These are phyloP conservation scores for Phytophthora foliorum DNA, from an alignment of 352 stramenopile species.

Conservation along the genomic window DNA sequence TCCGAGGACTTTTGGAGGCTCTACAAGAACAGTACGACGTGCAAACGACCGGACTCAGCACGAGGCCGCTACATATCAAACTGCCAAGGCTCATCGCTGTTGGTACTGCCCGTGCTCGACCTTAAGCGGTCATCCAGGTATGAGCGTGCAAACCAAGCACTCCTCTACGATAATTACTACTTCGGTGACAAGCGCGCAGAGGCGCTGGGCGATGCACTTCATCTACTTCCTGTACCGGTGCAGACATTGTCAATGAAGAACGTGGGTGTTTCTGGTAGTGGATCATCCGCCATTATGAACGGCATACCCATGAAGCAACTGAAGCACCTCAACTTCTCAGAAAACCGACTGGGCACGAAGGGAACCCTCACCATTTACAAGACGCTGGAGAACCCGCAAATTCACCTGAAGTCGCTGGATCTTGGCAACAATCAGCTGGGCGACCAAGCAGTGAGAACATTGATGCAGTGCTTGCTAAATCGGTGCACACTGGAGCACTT, in stretches of 20 bases:
- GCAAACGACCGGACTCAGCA: slow-evolving; percentile 56
- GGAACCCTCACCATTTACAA: slow-evolving; percentile 66
- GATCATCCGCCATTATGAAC: slow-evolving; percentile 67
- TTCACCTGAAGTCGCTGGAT: slow-evolving; percentile 71
- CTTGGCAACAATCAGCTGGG: slow-evolving; percentile 80
- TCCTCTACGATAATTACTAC: slow-evolving; percentile 82
- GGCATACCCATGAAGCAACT: slow-evolving; percentile 61
- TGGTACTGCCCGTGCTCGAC: slow-evolving; percentile 77
- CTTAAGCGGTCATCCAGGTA: slow-evolving; percentile 60
- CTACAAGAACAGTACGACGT: slow-evolving; percentile 57
- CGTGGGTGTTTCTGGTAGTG: slow-evolving; percentile 63
- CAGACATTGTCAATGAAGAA: slow-evolving; percentile 79
- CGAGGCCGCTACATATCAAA: slow-evolving; percentile 69
- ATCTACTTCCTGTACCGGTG: slow-evolving; percentile 65
- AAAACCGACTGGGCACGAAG: slow-evolving; percentile 70
- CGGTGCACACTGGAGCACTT: slow-evolving; percentile 74
- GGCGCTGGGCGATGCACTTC: slow-evolving; percentile 65
- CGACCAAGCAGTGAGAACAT: slow-evolving; percentile 60
- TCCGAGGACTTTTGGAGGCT: slow-evolving; percentile 63
- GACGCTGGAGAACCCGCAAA: slow-evolving; percentile 59
- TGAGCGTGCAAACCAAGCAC: slow-evolving; percentile 44
- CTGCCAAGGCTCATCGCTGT: slow-evolving; percentile 63
- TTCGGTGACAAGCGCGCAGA: slow-evolving; percentile 76
- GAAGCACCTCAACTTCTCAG: slow-evolving; percentile 72
- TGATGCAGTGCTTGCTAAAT: slow-evolving; percentile 76